Evolutionary conservation across 1,284 basidiomycete species (phyloP).

Genomic region (Porogramme epimiltina): DNA sequence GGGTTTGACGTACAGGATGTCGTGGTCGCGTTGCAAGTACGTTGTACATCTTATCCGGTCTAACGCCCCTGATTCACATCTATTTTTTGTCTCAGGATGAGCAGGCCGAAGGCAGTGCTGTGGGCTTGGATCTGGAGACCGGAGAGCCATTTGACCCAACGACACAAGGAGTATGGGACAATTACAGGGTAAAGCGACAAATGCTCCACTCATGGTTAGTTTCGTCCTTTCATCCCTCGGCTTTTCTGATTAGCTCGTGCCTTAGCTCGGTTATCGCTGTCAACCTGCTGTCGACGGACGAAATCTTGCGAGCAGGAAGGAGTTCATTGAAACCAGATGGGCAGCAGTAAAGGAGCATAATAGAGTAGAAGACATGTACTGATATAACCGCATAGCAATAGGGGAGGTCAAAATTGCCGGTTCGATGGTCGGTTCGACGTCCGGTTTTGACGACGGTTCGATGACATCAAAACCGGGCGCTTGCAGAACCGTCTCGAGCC

Average conservation of each 20-base stretch:
- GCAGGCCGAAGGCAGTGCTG: constrained; percentile 86
- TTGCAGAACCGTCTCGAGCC: too few relatives aligned
- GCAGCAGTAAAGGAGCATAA: constrained; percentile 45
- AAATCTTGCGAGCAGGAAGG: constrained; percentile 92
- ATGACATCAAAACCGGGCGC: too few relatives aligned
- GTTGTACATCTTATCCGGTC: constrained; percentile 20
- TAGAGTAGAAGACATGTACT: constrained; percentile 13
- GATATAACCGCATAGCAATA: constrained; percentile 8
- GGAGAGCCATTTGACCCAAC: constrained; percentile 98
- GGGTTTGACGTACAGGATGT: constrained; percentile 98
- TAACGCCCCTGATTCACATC: constrained; percentile 15
- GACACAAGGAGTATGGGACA: constrained; percentile 97
- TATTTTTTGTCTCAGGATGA: constrained; percentile 67
- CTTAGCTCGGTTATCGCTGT: constrained; percentile 94
- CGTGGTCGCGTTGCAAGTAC: constrained; percentile 86
- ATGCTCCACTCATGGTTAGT: constrained; percentile 93
- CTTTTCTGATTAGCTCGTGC: not conserved
- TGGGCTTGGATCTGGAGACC: constrained; percentile 90
- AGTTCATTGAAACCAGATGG: constrained; percentile 86
- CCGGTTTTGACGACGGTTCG: too few relatives aligned
- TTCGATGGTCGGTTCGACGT: too few relatives aligned
- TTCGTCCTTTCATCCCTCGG: constrained; percentile 12
- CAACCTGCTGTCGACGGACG: constrained; percentile 94
- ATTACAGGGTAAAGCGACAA: constrained; percentile 97
- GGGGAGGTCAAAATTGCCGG: too few relatives aligned